Base-by-base conservation (phyloP, 805 yeast species). In the Metschnikowia chrysomelidarum region DNA sequence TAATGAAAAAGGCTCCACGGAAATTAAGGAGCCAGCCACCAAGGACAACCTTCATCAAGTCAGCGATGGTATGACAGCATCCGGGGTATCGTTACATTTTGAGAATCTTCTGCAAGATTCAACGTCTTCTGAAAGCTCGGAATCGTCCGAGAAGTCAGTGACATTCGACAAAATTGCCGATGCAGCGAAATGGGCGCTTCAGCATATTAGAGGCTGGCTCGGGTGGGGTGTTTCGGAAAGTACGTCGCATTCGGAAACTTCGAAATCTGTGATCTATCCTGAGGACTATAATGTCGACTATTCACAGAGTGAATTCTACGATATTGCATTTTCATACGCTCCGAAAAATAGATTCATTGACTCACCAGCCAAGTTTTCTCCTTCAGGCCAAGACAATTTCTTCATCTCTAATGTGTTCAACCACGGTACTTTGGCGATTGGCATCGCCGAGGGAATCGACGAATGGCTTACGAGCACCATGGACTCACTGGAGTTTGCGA, bases 381-480 rank as follows among this genome's bases (percentile, higher is more conserved):
- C n/a, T 8, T 24, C 26, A 5, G 27, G 33, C 11, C 17, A 18
- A 7, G 38, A 35, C 15, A 19, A 12, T 13, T 20, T 35, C 16
- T 35, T 35, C 19, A 14, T 35, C 12, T 29, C 38, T 5, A 12
- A 30, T n/a, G 27, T 20, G 4, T 35, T 4, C n/a, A 15, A 15
- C n/a, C n/a, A 20, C 4, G 38, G 38, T 3, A 23, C 19, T 10
- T 21, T 35, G 30, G 38, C 38, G 10, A 6, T 35, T n/a, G 38
- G 34, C 9, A 14, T 35, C n/a, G 21, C 34, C 9, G 22, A 25
- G 16, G 38, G 32, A 2, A 19, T 29, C 20, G 38, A 29, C 7
- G 27, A 18, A 21, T 20, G 20, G 30, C 26, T 26, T 6, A 20
- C 26, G 4, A 12, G 16, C 6, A 5, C 7, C 4, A 15, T 10